Conservation (phyloP, 2,329 filamentous ascomycete genomes). For the Botrytis aclada region DNA sequence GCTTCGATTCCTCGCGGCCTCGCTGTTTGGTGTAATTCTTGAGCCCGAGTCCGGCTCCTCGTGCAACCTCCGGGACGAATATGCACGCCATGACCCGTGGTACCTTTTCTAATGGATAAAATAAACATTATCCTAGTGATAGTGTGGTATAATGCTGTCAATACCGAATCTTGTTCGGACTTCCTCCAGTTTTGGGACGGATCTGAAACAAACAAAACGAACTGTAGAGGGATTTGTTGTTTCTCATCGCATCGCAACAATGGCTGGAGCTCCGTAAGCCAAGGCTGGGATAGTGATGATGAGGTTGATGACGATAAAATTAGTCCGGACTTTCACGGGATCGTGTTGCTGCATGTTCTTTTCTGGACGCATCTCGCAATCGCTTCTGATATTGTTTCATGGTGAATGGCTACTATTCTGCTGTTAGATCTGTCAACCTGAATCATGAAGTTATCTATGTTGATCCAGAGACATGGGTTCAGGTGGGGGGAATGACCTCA, state of each 20-base stretch:
- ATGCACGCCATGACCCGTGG: conserved; percentile 9
- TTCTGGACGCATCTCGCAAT: background rate
- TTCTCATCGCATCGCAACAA: background rate
- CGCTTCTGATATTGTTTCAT: background rate
- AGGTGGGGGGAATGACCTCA: background rate
- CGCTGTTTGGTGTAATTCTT: conserved; percentile 6
- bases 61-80: conserved; percentile 16
- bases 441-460: background rate
- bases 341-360: background rate
- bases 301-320: background rate
- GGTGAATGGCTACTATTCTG: background rate
- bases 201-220: background rate
- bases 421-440: background rate
- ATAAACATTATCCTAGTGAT: background rate
- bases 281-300: background rate
- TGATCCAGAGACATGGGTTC: background rate
- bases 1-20: background rate
- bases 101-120: background rate
- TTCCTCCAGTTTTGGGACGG: conserved; percentile 1
- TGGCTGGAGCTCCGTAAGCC: background rate
- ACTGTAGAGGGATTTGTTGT: background rate
- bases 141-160: background rate
- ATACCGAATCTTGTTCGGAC: background rate
- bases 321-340: conserved; percentile 9
- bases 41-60: conserved; percentile 11